Evolutionary conservation across 2,329 filamentous ascomycete genomes (phyloP), one percentile per base, ranked within the genome.

Genomic region (Sporothrix variecibatus): DNA sequence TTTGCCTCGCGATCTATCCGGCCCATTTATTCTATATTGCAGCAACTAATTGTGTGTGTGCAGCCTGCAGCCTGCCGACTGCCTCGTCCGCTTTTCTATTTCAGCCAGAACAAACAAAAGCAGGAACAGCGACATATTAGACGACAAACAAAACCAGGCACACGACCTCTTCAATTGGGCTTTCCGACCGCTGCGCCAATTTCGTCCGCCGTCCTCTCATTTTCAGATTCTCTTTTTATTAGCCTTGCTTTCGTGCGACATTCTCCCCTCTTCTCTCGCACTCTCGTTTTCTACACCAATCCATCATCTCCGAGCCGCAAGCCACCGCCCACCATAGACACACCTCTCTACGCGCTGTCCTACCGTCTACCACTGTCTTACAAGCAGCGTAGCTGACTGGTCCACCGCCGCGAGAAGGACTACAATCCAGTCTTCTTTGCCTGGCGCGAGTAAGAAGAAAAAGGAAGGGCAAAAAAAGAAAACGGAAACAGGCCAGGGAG

Each of bases 301-400:
- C 64, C 71, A 17, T 73, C 71, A 62, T 75, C 68, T 69, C 60
- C 75, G 71, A 73, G 31, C 68, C 68, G 58, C 65, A 67, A 73
- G 72, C 70, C 73, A 75, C 65, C 38, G n/a, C 23, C 75, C 60
- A 38, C 64, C 58, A 34, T 38, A 60, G 56, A 62, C 62, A 62
- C 38, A n/a, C 20, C 62, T 46, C 53, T 64, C 28, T 65, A 51
- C 73, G 34, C 28, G 49, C 38, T 75, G 73, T 75, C 71, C 73
- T 72, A 72, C 73, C 56, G 17, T 53, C 38, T 26, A 51, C 26
- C 58, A 31, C 26, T 67, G 71, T 73, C 71, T 43, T 46, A 68
- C 71, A 46, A 43, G 28, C 28, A 67, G 56, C 58, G 46, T 26
- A 73, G 74, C 49, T 72, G 51, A 71, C 71, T 62, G 51, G 71